Evolutionary conservation across 176 grass and related monocot species (phyloP).

Genomic region (Otatea glauca): DNA sequence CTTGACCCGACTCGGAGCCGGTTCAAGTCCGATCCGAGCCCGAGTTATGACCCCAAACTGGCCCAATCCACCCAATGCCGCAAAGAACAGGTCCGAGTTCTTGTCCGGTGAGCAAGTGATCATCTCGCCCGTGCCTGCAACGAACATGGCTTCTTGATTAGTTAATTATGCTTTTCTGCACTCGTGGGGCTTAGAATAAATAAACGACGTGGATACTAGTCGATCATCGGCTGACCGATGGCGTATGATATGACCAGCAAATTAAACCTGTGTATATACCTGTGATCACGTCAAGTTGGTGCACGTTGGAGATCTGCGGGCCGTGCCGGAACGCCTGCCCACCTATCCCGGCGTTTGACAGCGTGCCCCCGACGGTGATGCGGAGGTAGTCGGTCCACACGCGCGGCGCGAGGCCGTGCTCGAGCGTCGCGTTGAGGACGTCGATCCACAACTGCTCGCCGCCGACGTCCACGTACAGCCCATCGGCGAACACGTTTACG

Average conservation of each 20-base stretch:
- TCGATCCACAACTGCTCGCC: conserved; percentile 68
- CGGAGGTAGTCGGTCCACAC: conserved; percentile 60
- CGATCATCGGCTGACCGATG: neutral
- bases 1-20: conserved; percentile 35
- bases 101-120: conserved; percentile 39
- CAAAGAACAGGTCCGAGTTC: conserved; percentile 50
- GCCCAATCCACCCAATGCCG: conserved; percentile 51
- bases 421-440: conserved; percentile 53
- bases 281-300: conserved; percentile 61
- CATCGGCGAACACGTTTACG: neutral
- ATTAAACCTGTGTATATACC: conserved; percentile 39
- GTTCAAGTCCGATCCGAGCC: conserved; percentile 47
- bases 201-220: neutral
- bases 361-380: conserved; percentile 61
- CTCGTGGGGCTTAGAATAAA: neutral
- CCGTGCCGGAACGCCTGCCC: conserved; percentile 61
- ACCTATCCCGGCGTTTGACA: conserved; percentile 62
- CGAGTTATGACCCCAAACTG: conserved; percentile 64
- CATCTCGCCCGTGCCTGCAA: conserved; percentile 55
- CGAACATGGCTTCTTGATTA: neutral
- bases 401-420: conserved; percentile 32
- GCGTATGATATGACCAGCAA: neutral
- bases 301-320: conserved; percentile 60
- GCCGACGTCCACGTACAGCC: conserved; percentile 45
- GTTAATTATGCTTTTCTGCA: neutral